A percentile compares a stretch with the other conserved stretches of the same genome.
Evolutionary conservation across 108 stramenopile genomes (phyloP).

Genomic region (Cyclotella atomus): DNA sequence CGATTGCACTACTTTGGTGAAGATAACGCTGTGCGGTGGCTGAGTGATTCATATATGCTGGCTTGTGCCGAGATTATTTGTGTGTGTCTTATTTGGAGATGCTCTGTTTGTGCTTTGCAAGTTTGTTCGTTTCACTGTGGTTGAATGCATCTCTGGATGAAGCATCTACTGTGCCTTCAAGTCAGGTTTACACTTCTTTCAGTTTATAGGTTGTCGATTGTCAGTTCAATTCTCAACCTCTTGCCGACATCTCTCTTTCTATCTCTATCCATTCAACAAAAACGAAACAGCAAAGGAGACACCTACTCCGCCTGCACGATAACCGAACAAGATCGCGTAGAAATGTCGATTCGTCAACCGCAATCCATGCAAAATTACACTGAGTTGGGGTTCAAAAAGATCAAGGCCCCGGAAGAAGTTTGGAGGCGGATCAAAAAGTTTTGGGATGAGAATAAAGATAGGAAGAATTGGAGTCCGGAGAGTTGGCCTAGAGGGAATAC

Average conservation of each 20-base stretch:
- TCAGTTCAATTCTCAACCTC: too few species aligned
- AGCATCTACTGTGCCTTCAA: too few species aligned
- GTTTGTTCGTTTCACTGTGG: too few species aligned
- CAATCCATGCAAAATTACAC: constrained; percentile 80
- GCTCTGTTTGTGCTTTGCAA: too few species aligned
- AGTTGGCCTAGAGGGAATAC: constrained; percentile 78
- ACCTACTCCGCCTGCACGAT: constrained; percentile 32
- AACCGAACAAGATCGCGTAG: constrained; percentile 78
- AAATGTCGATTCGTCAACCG: constrained; percentile 81
- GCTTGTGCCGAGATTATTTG: too few species aligned
- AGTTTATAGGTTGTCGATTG: too few species aligned
- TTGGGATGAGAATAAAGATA: constrained; percentile 74
- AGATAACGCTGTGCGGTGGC: neutral
- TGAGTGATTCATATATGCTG: too few species aligned
- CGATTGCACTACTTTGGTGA: neutral
- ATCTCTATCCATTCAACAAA: too few species aligned
- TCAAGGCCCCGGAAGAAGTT: constrained; percentile 59
- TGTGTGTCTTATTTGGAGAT: too few species aligned
- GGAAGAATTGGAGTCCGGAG: constrained; percentile 38
- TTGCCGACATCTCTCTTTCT: too few species aligned
- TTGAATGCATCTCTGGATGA: too few species aligned
- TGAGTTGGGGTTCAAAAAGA: constrained; percentile 66
- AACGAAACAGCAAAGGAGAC: constrained; percentile 6
- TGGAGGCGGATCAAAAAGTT: constrained; percentile 65
- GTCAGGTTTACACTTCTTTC: too few species aligned